A percentile compares a stretch with the other conserved stretches of the same genome.
These are phyloP conservation scores for Lactarius deliciosus DNA, from an alignment of 768 basidiomycete species.

Conservation along the genomic window DNA sequence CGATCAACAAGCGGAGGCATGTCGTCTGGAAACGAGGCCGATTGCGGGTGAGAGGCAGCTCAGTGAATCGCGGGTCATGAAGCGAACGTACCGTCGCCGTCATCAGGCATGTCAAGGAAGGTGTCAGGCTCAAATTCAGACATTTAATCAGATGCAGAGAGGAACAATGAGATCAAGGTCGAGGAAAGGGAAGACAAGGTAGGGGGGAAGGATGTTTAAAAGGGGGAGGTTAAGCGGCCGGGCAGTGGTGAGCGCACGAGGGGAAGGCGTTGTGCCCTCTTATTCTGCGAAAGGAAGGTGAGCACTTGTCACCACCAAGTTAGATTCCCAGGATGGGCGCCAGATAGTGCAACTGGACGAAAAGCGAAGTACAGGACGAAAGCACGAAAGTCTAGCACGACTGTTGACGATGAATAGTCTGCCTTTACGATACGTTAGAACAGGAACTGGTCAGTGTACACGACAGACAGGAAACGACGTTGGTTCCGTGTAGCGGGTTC, in stretches of 20 bases:
- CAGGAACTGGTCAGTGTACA: not conserved
- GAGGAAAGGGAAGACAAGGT: constrained; percentile 7
- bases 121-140: constrained; percentile 20
- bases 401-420: not conserved
- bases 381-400: not conserved
- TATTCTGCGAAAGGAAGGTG: constrained; percentile 23
- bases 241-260: constrained; percentile 20
- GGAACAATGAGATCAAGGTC: constrained; percentile 1
- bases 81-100: constrained; percentile 23
- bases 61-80: not conserved
- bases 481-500: constrained; percentile 5
- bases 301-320: constrained; percentile 26
- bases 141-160: constrained; percentile 1
- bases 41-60: not conserved
- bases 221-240: constrained; percentile 26
- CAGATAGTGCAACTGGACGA: not conserved
- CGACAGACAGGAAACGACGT: not conserved
- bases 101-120: constrained; percentile 19
- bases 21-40: constrained; percentile 31
- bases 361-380: not conserved
- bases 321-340: constrained; percentile 21
- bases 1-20: constrained; percentile 50
- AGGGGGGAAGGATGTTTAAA: constrained; percentile 16
- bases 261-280: constrained; percentile 25
- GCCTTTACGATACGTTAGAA: not conserved